These are phyloP conservation scores for Ramicandelaber brevisporus DNA, from an alignment of 192 early-diverging fungal genomes.

Conservation along the genomic window DNA sequence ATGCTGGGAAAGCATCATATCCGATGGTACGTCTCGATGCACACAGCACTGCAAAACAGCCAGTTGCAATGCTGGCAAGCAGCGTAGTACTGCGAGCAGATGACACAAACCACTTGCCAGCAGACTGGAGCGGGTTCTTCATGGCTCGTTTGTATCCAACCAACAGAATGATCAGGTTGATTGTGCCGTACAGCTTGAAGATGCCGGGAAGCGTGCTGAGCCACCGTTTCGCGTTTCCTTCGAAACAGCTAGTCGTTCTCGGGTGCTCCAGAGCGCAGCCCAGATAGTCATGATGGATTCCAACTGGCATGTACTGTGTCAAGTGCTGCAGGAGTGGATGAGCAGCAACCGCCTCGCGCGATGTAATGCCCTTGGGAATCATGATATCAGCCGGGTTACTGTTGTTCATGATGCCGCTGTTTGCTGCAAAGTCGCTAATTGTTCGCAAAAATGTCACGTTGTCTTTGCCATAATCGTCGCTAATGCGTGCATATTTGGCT, in stretches of 20 bases:
- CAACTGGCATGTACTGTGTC: conserved; percentile 10
- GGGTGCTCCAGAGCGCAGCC: conserved; percentile 36
- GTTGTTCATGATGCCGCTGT: too few species aligned
- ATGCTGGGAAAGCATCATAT: conserved; percentile 19
- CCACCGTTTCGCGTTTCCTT: too few species aligned
- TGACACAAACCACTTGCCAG: conserved; percentile 21
- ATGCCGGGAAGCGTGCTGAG: conserved; percentile 14
- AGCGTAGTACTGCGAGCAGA: conserved; percentile 28
- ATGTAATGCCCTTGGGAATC: conserved; percentile 21
- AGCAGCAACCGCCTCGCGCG: conserved; percentile 20
- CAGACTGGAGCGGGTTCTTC: conserved; percentile 20
- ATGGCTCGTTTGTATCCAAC: conserved; percentile 22
- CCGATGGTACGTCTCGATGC: conserved; percentile 17
- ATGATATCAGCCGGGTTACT: too few species aligned
- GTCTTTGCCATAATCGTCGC: conserved; percentile 6
- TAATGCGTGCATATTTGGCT: conserved; percentile 10
- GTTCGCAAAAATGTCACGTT: conserved; percentile 2
- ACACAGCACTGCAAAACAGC: conserved; percentile 24
- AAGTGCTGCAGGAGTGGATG: conserved; percentile 26
- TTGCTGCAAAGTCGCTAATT: conserved; percentile 3
- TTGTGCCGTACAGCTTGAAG: conserved; percentile 27
- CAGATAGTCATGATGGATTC: conserved; percentile 23
- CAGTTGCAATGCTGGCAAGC: conserved; percentile 22
- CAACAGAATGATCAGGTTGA: conserved; percentile 24
- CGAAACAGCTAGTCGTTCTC: conserved; percentile 18